Conservation (phyloP, 176 grass and related monocot genomes). For the Leersia perrieri region DNA sequence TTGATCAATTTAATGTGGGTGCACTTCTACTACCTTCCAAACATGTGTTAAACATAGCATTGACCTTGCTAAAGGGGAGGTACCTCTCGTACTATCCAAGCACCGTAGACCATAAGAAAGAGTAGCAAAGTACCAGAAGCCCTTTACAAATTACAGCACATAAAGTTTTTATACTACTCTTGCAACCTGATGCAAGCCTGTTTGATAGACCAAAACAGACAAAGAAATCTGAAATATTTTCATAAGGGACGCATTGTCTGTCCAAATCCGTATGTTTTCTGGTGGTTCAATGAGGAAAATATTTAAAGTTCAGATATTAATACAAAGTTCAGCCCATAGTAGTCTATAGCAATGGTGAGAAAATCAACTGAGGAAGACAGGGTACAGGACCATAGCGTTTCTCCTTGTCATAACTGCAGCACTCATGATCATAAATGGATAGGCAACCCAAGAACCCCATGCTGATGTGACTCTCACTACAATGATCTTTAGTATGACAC, state of each 20-base stretch:
- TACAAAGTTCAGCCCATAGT: no score
- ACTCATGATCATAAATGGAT: slow-evolving; percentile 99
- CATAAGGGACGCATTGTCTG: slow-evolving; percentile 18
- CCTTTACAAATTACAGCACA: slow-evolving; percentile 51
- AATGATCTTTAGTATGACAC: slow-evolving; percentile 76
- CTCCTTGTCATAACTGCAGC: slow-evolving; percentile 88
- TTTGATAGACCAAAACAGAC: slow-evolving; percentile 32
- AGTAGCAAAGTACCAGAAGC: not conserved
- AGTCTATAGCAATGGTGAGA: slow-evolving; percentile 95
- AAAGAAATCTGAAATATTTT: not conserved
- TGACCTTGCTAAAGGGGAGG: not conserved
- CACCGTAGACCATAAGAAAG: not conserved
- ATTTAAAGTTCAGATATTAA: slow-evolving; percentile 3
- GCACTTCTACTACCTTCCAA: not conserved
- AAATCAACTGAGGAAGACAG: slow-evolving; percentile 93
- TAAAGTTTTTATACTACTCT: slow-evolving; percentile 38
- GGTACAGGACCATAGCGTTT: slow-evolving; percentile 95
- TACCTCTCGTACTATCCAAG: not conserved
- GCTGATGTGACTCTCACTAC: slow-evolving; percentile 68
- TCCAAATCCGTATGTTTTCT: no score
- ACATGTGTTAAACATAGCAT: not conserved
- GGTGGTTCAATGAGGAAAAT: slow-evolving; percentile 30
- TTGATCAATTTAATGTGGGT: not conserved
- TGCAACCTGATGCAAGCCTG: slow-evolving; percentile 25
- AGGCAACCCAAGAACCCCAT: slow-evolving; percentile 95